Percentiles rank a stretch among this genome's conserved stretches.
Evolutionary conservation across 768 basidiomycete genomes (phyloP).

Genomic region (Sutorius australiensis): DNA sequence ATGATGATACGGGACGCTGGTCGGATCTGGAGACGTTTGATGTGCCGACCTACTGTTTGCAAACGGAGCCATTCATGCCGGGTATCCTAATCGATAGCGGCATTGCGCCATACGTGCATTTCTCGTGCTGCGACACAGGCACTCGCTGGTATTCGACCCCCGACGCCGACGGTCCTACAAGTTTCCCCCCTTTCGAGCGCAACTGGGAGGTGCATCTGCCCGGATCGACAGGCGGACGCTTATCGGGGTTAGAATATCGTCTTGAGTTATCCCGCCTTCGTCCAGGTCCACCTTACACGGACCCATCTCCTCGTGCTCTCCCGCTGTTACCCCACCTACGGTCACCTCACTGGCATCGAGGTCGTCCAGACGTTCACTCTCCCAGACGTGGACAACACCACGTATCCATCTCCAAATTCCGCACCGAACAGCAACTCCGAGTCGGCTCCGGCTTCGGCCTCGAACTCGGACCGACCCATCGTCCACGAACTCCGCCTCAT

Average conservation of each 20-base stretch:
- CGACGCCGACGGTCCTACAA: slow-evolving; percentile 17
- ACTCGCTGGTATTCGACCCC: slow-evolving; percentile 15
- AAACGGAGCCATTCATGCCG: slow-evolving; percentile 10
- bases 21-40: slow-evolving; percentile 9
- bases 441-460: background rate
- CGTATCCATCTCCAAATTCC: background rate
- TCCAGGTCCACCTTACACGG: no score
- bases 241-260: slow-evolving; percentile 7
- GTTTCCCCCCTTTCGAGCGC: slow-evolving; percentile 18
- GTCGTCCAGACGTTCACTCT: slow-evolving; percentile 21
- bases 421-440: background rate
- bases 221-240: background rate
- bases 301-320: slow-evolving; percentile 13
- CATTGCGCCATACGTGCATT: slow-evolving; percentile 12
- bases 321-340: slow-evolving; percentile 13
- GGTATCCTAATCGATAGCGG: slow-evolving; percentile 9
- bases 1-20: slow-evolving; percentile 16
- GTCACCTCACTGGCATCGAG: slow-evolving; percentile 6
- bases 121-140: slow-evolving; percentile 11
- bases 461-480: background rate
- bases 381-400: slow-evolving; percentile 6
- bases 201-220: slow-evolving; percentile 1
- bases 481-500: slow-evolving; percentile 19
- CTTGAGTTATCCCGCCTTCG: slow-evolving; percentile 9
- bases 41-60: slow-evolving; percentile 13